A percentile compares a stretch with the other conserved stretches of the same genome.
Evolutionary conservation across 2,329 filamentous ascomycete species (phyloP).

Genomic region (Colletotrichum sp.): DNA sequence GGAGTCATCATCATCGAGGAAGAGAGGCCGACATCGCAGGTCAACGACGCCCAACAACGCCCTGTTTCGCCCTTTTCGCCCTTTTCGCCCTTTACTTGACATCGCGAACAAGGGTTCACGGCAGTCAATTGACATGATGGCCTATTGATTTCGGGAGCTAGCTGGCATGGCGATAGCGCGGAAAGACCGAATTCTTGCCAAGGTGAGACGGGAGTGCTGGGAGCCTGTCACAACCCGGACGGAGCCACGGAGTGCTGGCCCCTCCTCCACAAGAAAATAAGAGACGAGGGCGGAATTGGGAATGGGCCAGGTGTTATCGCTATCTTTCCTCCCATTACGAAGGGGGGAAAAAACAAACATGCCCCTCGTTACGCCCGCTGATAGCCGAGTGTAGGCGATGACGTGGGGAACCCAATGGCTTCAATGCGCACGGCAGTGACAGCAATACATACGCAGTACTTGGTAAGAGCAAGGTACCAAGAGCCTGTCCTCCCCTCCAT

Average conservation of each 20-base stretch:
- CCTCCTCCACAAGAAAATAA: not conserved
- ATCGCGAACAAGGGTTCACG: not conserved
- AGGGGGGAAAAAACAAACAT: not conserved
- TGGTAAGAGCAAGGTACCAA: not conserved
- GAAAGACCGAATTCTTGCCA: not conserved
- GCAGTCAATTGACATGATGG: not conserved
- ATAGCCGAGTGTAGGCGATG: slow-evolving; percentile 18
- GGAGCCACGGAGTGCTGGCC: not conserved
- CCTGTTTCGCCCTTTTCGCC: not conserved
- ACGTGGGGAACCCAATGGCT: slow-evolving; percentile 3
- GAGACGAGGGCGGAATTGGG: slow-evolving; percentile 1
- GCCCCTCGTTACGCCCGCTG: slow-evolving; percentile 9
- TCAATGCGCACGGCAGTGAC: not conserved
- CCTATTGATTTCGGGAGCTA: not conserved
- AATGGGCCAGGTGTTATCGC: slow-evolving; percentile 5
- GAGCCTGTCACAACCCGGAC: not conserved
- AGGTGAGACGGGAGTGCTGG: not conserved
- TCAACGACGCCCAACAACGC: not conserved
- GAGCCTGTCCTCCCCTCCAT: not conserved
- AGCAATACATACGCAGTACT: not conserved
- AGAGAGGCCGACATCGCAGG: slow-evolving; percentile 1
- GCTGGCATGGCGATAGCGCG: not conserved
- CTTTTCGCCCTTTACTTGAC: not conserved
- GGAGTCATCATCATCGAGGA: not conserved
- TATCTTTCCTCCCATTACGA: not conserved